These are phyloP conservation scores for Camelina laxa DNA, from an alignment of 345 rosid species.

Conservation along the genomic window DNA sequence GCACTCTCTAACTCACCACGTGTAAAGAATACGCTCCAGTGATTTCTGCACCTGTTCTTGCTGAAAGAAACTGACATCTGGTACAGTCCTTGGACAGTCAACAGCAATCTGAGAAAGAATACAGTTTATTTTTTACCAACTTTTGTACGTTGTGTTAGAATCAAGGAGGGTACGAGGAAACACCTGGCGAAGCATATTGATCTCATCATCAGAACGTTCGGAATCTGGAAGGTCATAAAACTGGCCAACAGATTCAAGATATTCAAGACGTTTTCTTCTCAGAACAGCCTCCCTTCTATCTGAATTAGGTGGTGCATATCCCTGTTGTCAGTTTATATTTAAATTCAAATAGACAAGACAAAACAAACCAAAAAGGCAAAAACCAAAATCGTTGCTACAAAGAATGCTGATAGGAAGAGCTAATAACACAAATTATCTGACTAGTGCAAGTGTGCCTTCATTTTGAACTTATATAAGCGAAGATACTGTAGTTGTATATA, in stretches of 20 bases:
- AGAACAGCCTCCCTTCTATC: constrained; percentile 97
- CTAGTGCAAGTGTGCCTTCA: neutral
- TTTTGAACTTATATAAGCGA: constrained; percentile 8
- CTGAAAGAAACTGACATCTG: constrained; percentile 93
- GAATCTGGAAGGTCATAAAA: constrained; percentile 93
- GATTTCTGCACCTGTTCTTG: constrained; percentile 96
- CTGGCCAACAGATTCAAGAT: constrained; percentile 92
- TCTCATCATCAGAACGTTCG: constrained; percentile 98
- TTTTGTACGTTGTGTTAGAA: neutral
- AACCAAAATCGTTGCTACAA: constrained; percentile 22
- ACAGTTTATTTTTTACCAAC: constrained; percentile 12
- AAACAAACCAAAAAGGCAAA: constrained; percentile 38
- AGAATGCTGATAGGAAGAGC: neutral
- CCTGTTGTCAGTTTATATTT: constrained; percentile 95
- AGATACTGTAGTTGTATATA: neutral
- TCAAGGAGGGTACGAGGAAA: constrained; percentile 13
- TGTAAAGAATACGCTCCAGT: constrained; percentile 95
- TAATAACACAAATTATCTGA: neutral
- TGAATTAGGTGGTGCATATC: constrained; percentile 99
- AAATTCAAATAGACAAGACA: constrained; percentile 48
- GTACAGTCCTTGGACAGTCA: constrained; percentile 98
- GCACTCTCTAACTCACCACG: constrained; percentile 65
- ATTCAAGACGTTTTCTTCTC: constrained; percentile 88
- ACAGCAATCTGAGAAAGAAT: constrained; percentile 75
- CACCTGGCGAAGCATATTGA: constrained; percentile 98